Evolutionary conservation across 306 rosid genomes (phyloP), one percentile per base, ranked within the genome.

Genomic region (Vicia faba): DNA sequence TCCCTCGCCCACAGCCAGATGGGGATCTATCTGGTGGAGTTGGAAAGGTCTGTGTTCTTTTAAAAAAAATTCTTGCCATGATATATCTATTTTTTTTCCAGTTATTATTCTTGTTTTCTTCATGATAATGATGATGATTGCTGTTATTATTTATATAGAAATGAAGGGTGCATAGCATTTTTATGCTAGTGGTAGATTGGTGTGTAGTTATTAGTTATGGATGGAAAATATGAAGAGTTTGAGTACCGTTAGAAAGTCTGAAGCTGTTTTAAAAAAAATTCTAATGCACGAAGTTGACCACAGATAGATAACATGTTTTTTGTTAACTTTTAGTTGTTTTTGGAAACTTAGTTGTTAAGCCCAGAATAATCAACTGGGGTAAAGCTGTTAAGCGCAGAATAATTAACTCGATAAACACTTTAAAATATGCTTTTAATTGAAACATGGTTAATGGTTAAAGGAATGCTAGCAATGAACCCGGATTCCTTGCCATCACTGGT

Each of bases 1-100:
- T 95, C 78, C 99, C 99, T 1, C 97, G 97, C 11, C 96, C 99
- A 65, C 74, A 51, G 4, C 88, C 87, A 1, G 74, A 85, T 68
- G 96, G 87, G 11, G 89, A 83, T 66, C 8, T 38, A 76, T 8
- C 76, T 89, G 68, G 68, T 5, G 97, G 96, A 64, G 87, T 90
- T 66, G 99, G 99, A 54, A 93, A 88, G 97, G 99, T 88, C 18
- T 48, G 77, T 64, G 28, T 16, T 71, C 28, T 35, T 3, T 38
- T 62, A 12, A 46, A 41, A 49, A 48, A 20, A 39, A 15, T 19
- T 61, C 11, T 38, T 19, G 66, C 18, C 5, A 7, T 61, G 15
- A 19, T 38, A 39, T 8, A 4, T 18, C 9, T 19, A 11, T 4
- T 5, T 19, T 31, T 31, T n/a, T 57, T 56, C 2, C 11, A 29